A percentile compares a stretch with the other conserved stretches of the same genome.
phyloP scores from a whole-genome alignment of 805 yeast genomes.

The Kregervanrija delftensis region DNA sequence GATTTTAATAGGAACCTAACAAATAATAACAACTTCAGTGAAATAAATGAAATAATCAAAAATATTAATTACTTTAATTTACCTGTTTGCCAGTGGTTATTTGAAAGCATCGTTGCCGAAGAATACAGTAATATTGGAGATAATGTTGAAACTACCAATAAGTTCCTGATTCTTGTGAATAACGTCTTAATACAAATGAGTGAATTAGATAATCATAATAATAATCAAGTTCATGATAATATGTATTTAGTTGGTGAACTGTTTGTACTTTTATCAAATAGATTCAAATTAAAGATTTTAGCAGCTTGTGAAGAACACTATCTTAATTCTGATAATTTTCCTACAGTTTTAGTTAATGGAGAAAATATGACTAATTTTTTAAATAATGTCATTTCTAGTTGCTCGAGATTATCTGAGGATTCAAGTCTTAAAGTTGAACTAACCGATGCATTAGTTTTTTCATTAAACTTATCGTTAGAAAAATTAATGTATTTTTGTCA shows the following conservation, averaged over 20 bases:
- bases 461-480: conserved; percentile 34
- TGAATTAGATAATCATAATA: no score
- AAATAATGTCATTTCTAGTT: conserved; percentile 40
- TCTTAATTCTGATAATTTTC: conserved; percentile 35
- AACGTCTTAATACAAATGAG: no score
- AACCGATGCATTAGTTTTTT: conserved; percentile 34
- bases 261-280: conserved; percentile 31
- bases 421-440: conserved; percentile 13
- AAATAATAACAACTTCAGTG: neutral
- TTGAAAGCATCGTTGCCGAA: conserved; percentile 26
- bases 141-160: conserved; percentile 5
- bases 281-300: conserved; percentile 27
- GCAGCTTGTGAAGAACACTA: conserved; percentile 35
- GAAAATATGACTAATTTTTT: conserved; percentile 32
- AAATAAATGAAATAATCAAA: conserved; percentile 12
- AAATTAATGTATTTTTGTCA: conserved; percentile 28
- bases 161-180: no score
- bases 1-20: neutral
- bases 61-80: conserved; percentile 33
- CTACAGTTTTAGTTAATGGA: conserved; percentile 17
- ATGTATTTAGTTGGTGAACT: conserved; percentile 28
- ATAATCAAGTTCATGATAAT: neutral
- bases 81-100: conserved; percentile 34
- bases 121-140: conserved; percentile 5
- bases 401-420: conserved; percentile 29